Evolutionary conservation across 164 flowering plant genomes (phyloP), one percentile per base, ranked within the genome.

Genomic region (Berberis thunbergii): DNA sequence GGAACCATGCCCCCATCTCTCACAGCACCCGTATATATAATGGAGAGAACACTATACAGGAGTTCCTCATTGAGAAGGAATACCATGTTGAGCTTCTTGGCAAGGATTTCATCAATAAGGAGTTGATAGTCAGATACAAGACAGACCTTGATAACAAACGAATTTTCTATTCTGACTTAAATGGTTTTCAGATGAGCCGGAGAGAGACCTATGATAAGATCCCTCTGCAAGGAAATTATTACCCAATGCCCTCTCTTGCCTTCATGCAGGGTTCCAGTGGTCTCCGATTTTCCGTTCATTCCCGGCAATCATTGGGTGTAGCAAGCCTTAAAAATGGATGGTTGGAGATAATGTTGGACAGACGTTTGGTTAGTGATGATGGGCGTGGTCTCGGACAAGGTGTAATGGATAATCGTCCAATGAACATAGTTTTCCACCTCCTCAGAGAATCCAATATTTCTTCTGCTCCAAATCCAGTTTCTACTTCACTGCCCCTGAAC

Each of bases 331-430:
- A 81, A 72, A 78, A 78, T 58, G 97, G 99, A 57, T 88, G 96
- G 95, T 66, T 95, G 50, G 99, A 91, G 83, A 86, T 91, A 56
- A 91, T 95, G 98, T 80, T 95, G 49, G 99, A 95, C 54, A 84
- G 99, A 4, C 89, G 99, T 45, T 74, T 91, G 65, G 54, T 75
- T 1, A 77, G 73, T 26, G 99, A 95, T 75, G 99, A 95, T 79
- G 98, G 89, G 1, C 95, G 98, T 60, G 99, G 99, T 64, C 92
- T 91, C 61, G 99, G 99, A 59, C 99, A 95, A 81, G 99, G 99
- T 41, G 97, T 91, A 63, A 76, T 79, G 83, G 99, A 95, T 79
- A 95, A 95, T 73, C 94, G 89, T 57, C 84, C 91, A 4, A 83
- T 89, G 92, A 91, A 88, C 69, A 83, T 91, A 10, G 12, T 88